Evolutionary conservation across 306 rosid genomes (phyloP).

Genomic region (Corylus avellana): DNA sequence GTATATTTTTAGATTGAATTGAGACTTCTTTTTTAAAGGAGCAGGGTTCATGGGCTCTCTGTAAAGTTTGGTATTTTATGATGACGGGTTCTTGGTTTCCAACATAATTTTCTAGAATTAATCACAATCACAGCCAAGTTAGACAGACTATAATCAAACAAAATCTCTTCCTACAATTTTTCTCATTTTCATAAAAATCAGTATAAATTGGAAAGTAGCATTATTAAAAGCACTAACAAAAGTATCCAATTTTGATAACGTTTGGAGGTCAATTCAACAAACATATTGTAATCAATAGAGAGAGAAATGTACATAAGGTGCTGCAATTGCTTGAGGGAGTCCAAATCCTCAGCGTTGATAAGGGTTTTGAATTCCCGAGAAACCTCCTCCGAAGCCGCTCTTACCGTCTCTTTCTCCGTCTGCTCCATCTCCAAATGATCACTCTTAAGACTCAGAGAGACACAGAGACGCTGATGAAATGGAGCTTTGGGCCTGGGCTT

Average conservation of each 20-base stretch:
- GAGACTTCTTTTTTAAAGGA: neutral
- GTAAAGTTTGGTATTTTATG: neutral
- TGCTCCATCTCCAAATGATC: constrained; percentile 26
- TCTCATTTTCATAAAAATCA: neutral
- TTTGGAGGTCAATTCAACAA: neutral
- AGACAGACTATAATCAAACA: neutral
- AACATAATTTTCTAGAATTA: neutral
- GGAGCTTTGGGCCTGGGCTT: neutral
- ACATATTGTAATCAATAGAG: neutral
- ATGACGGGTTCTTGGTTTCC: neutral
- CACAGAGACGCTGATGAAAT: neutral
- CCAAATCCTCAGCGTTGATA: constrained; percentile 58
- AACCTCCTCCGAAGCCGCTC: constrained; percentile 53
- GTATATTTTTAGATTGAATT: too few relatives aligned
- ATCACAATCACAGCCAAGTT: neutral
- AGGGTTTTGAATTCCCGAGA: constrained; percentile 81
- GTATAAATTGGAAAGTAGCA: too few relatives aligned
- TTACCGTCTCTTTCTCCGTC: constrained; percentile 44
- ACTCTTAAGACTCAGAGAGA: neutral
- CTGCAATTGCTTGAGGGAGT: constrained; percentile 68
- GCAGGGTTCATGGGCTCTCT: neutral
- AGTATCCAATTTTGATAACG: neutral
- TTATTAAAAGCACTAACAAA: neutral
- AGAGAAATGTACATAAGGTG: constrained; percentile 54
- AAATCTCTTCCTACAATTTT: neutral